These are phyloP conservation scores for Fusarium camptoceras DNA, from an alignment of 2,329 filamentous ascomycete genomes.

Conservation along the genomic window DNA sequence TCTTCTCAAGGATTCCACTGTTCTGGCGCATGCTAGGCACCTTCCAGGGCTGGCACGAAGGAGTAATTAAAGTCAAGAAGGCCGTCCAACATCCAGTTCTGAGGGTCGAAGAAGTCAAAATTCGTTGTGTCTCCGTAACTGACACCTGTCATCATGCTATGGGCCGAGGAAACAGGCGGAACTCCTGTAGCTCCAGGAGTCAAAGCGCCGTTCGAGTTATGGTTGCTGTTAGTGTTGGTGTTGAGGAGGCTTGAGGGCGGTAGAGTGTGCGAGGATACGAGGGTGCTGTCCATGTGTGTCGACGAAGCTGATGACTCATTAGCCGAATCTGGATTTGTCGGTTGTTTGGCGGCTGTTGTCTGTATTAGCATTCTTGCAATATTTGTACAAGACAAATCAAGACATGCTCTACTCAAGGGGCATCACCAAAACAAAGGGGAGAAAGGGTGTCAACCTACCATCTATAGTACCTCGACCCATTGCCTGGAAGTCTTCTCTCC, in stretches of 20 bases:
- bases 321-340: constrained; percentile 84
- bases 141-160: constrained; percentile 62
- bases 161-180: constrained; percentile 53
- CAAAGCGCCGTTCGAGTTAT: constrained; percentile 61
- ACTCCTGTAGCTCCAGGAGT: constrained; percentile 63
- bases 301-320: constrained; percentile 78
- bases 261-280: constrained; percentile 58
- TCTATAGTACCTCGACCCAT: constrained; percentile 77
- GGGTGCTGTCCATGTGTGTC: constrained; percentile 71
- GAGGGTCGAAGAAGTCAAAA: constrained; percentile 90
- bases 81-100: constrained; percentile 94
- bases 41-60: constrained; percentile 67
- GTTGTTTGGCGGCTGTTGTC: constrained; percentile 77
- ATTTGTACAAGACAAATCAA: constrained; percentile 37
- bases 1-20: constrained; percentile 10
- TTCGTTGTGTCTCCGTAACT: constrained; percentile 75
- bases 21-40: constrained; percentile 53
- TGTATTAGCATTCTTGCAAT: constrained; percentile 39
- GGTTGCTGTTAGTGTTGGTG: constrained; percentile 14
- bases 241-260: constrained; percentile 60
- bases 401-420: constrained; percentile 44
- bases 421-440: constrained; percentile 24
- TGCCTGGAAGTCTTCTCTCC: constrained; percentile 82
- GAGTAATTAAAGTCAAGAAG: constrained; percentile 82
- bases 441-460: constrained; percentile 63